Evolutionary conservation across 2,329 filamentous ascomycete species (phyloP).

Genomic region (Grosmannia penicillata): DNA sequence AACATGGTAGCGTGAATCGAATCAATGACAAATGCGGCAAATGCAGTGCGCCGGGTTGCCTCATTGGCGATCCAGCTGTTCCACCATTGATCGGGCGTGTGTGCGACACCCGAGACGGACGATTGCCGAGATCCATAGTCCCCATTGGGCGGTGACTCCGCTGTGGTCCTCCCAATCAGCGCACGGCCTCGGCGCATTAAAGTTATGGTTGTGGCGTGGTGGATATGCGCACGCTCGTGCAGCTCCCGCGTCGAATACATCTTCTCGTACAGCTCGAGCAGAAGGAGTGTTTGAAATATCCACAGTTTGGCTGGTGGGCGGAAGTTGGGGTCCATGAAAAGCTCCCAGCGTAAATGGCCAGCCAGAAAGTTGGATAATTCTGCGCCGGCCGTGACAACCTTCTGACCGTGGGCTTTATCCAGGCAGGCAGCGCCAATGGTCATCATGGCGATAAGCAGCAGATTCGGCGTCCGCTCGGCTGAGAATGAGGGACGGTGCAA

Average conservation of each 20-base stretch:
- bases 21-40: slow-evolving; percentile 88
- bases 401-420: slow-evolving; percentile 64
- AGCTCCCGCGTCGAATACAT: slow-evolving; percentile 88
- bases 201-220: slow-evolving; percentile 89
- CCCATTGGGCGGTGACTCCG: slow-evolving; percentile 67
- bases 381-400: slow-evolving; percentile 61
- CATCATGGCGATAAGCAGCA: slow-evolving; percentile 79
- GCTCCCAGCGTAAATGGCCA: slow-evolving; percentile 88
- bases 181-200: slow-evolving; percentile 90
- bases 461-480: slow-evolving; percentile 70
- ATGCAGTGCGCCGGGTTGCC: slow-evolving; percentile 75
- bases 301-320: slow-evolving; percentile 85
- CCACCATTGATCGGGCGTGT: slow-evolving; percentile 83
- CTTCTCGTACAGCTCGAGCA: slow-evolving; percentile 92
- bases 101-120: slow-evolving; percentile 43
- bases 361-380: slow-evolving; percentile 80
- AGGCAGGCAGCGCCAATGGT: slow-evolving; percentile 82
- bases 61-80: slow-evolving; percentile 92
- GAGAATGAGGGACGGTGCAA: slow-evolving; percentile 89
- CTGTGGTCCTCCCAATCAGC: slow-evolving; percentile 68
- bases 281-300: slow-evolving; percentile 82
- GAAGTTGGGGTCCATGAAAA: slow-evolving; percentile 85
- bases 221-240: slow-evolving; percentile 90
- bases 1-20: slow-evolving; percentile 97
- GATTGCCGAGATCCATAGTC: slow-evolving; percentile 43